phyloP scores from a whole-genome alignment of 2,329 filamentous ascomycete genomes.

The Lecanoromycetidae sp. region DNA sequence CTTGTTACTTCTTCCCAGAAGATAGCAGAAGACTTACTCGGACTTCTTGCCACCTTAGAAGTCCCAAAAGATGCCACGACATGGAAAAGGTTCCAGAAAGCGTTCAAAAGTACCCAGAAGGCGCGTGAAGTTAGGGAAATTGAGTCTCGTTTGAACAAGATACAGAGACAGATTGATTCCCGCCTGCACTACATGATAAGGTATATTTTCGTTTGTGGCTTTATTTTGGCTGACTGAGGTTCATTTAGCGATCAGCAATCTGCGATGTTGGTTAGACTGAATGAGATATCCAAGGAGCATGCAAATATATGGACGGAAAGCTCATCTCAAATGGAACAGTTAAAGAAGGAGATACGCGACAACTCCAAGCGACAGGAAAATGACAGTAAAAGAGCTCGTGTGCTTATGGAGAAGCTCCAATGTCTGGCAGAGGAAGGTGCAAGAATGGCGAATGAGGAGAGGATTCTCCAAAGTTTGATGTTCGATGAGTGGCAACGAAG shows the following conservation, averaged over 20 bases:
- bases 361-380: not conserved
- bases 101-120: not conserved
- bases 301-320: not conserved
- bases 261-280: not conserved
- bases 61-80: not conserved
- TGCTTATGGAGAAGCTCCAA: not conserved
- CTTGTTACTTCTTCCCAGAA: not conserved
- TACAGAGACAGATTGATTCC: not conserved
- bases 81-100: conserved; percentile 6
- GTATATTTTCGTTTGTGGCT: too few relatives aligned
- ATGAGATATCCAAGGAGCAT: not conserved
- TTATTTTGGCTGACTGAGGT: too few relatives aligned
- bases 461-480: not conserved
- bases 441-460: not conserved
- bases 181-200: not conserved
- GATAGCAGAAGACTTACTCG: not conserved
- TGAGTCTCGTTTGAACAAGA: not conserved
- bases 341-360: not conserved
- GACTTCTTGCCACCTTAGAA: not conserved
- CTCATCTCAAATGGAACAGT: not conserved
- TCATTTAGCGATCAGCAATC: conserved; percentile 1
- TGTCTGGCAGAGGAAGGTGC: not conserved
- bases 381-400: not conserved
- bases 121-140: not conserved
- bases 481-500: conserved; percentile 1